phyloP scores from a whole-genome alignment of 2,329 filamentous ascomycete genomes.

The Stemphylium lycopersici region DNA sequence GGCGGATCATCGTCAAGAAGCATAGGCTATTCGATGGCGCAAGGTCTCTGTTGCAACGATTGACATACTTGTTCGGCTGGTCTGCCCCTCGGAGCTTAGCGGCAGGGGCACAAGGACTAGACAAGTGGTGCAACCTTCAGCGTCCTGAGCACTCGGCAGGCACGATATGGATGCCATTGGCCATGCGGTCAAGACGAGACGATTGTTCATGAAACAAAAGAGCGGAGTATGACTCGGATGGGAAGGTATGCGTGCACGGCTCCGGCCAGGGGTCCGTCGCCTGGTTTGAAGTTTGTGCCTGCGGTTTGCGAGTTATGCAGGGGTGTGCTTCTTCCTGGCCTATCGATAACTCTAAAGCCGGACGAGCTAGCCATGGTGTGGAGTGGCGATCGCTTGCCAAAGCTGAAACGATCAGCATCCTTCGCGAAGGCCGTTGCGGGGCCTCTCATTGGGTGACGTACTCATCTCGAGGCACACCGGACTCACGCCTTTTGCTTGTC shows the following conservation, averaged over 20 bases:
- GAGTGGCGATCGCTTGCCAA: constrained; percentile 28
- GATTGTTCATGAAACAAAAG: constrained; percentile 42
- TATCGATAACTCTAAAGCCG: constrained; percentile 31
- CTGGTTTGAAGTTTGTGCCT: constrained; percentile 25
- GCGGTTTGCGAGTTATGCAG: constrained; percentile 25
- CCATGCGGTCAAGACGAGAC: constrained; percentile 19
- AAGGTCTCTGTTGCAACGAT: constrained; percentile 31
- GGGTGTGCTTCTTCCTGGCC: constrained; percentile 21
- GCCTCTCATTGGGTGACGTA: constrained; percentile 22
- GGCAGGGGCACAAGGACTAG: constrained; percentile 20
- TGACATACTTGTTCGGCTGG: constrained; percentile 27
- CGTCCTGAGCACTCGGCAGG: constrained; percentile 31
- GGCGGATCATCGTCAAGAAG: constrained; percentile 32
- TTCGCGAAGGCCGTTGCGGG: constrained; percentile 12
- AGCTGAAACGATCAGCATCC: constrained; percentile 29
- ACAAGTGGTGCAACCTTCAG: constrained; percentile 31
- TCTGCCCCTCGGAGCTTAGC: constrained; percentile 33
- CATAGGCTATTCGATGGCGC: constrained; percentile 36
- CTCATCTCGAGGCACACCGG: constrained; percentile 23
- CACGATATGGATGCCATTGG: constrained; percentile 34
- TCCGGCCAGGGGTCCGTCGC: constrained; percentile 25
- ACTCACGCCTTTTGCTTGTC: constrained; percentile 13
- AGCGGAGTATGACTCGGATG: constrained; percentile 25
- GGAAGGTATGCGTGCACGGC: constrained; percentile 22
- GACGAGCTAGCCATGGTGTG: constrained; percentile 17